Evolutionary conservation across 2,329 filamentous ascomycete species (phyloP), one percentile per base, ranked within the genome.

Genomic region (Chaetomiaceae sp.): DNA sequence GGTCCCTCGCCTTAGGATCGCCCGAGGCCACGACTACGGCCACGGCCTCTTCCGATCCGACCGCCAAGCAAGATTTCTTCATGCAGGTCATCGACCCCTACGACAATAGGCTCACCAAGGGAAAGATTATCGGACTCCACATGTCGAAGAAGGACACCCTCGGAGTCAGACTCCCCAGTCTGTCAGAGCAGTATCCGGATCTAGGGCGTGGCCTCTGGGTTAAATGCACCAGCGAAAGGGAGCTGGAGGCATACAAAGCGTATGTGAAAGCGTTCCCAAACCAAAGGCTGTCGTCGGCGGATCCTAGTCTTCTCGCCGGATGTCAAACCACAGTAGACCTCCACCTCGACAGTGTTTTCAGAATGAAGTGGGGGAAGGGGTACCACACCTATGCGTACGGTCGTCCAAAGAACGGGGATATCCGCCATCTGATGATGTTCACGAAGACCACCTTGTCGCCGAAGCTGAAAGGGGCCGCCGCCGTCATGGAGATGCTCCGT

Each of bases 301-400:
- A 15, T 32, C 9, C 22, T 18, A 14, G 9, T 19, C 35, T 45
- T 7, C 26, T 45, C 10, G 26, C 26, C 33, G 27, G 26, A n/a
- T 45, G 26, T 38, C 8, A 37, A 32, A 38, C 42, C 24, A 20
- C 17, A 38, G 42, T 15, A 22, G 26, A 38, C 26, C 38, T 45
- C 42, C 8, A 45, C 15, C 33, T 45, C 42, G 42, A 45, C 18
- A 37, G 42, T 30, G 35, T 45, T 24, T 45, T 45, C 26, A 45
- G 17, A 19, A 45, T 45, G 26, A 45, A 45, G 34, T 45, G 26
- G 42, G 42, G 35, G 27, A 45, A 22, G 33, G 38, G 24, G 12
- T 38, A 38, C 24, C 17, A 45, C 35, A 32, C 15, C 22, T 45
- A 45, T 32, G 17, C 15, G 17, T 45, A 45, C 27, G 26, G 42